Evolutionary conservation across 129 eudicot species (phyloP), one percentile per base, ranked within the genome.

Genomic region (Arctium minus): DNA sequence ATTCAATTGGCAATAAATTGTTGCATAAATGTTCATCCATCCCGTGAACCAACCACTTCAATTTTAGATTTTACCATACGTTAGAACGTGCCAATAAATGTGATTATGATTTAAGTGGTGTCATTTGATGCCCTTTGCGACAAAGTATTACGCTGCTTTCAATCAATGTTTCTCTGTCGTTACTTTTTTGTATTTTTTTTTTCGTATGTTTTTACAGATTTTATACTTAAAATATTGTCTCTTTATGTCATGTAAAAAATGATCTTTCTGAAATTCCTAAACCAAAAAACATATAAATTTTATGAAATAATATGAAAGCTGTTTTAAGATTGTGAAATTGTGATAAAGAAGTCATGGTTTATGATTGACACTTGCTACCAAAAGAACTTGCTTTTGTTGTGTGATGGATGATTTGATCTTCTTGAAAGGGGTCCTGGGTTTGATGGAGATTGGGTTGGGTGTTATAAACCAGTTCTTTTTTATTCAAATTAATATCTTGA

Each of bases 321-420:
- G 4, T 56, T 50, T 1, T 15, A 56, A 56, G 65, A 4, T 53
- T 53, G 65, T 13, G 7, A 7, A 60, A 18, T 11, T 73, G 6
- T 82, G 76, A 50, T 27, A 70, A 6, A 56, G 56, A 82, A 82
- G 77, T 75, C 70, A 70, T 83, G 80, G 80, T 36, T 44, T 75
- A 35, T 44, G 87, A 84, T 79, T 15, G 79, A 74, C 62, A 79
- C 80, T 65, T 79, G 84, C 80, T 73, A 79, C 80, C 84, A 64
- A 84, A 48, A 64, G 60, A 80, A 84, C 71, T 79, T 79, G 80
- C 72, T 65, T 53, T 50, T 84, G 71, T 29, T 73, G 39, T 44
- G 70, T 84, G 84, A 73, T 79, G 71, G 76, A 65, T 79, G 18
- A 44, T 84, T 40, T 84, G 75, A 75, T 76, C 76, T 82, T 65